Base-by-base conservation (phyloP, 768 basidiomycete species). In the Daedaleopsis nitida region DNA sequence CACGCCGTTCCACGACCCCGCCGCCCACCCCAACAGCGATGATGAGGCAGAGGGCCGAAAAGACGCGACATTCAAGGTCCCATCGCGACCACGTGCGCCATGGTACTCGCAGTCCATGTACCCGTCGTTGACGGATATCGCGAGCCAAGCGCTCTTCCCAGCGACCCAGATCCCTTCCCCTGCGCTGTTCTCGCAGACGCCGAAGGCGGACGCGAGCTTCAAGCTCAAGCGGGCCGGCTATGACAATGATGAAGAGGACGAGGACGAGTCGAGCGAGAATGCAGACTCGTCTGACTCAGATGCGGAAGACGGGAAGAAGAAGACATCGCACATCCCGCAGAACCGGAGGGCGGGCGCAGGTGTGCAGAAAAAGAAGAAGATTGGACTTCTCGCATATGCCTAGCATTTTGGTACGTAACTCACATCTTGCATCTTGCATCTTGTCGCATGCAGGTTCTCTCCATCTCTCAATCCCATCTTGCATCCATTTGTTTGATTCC, bases 321-420 rank as follows among this genome's bases (percentile, higher is more conserved):
- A 73, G 17, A 66, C 60, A 45, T 86, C 81, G n/a, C 88, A 89
- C 70, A 88, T 91, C 58, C 88, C 88, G 34, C 77, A 72, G 63
- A 76, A 76, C 12, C 78, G 84, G 57, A 75, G 78, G 59, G 89
- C 89, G 42, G 87, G 87, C 3, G 73, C 88, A 39, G 86, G 86
- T 1, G 72, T 65, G 48, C 64, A 64, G 47, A 72, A 63, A 61
- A 77, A 68, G 68, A 70, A 57, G 61, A 72, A 58, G 38, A 23
- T 32, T 9, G 42, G 52, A 10, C 54, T 65, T 23, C 27, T 63
- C 13, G 47, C 47, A 27, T 55, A 32, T 37, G 35, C 14, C 34
- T 53, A 39, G 37, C 21, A 23, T 10, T 14, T 49, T 21, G 27
- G 27, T 32, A 32, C 27, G 4, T 7, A 32, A 32, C 27, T 32